Evolutionary conservation across 495 filamentous ascomycete genomes (phyloP).

Genomic region (Xylaria flabelliformis): DNA sequence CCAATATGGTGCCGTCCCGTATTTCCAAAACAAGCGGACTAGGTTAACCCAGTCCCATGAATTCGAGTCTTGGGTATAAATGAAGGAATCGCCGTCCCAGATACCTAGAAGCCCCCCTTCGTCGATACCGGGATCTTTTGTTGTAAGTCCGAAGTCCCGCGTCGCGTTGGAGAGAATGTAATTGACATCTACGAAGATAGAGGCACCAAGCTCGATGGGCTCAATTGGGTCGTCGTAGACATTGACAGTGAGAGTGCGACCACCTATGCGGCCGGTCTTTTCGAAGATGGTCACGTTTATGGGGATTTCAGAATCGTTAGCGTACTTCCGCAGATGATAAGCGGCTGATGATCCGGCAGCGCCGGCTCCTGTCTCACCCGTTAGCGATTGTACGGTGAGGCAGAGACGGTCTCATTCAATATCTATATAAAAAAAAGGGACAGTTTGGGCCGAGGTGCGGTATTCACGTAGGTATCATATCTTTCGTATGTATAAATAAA

Average conservation of each 20-base stretch:
- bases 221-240: conserved; percentile 70
- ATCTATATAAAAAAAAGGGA: not conserved
- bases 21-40: conserved; percentile 81
- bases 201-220: conserved; percentile 88
- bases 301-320: conserved; percentile 55
- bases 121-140: conserved; percentile 41
- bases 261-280: conserved; percentile 78
- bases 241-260: conserved; percentile 87
- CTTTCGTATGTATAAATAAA: not conserved
- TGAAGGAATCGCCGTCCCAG: conserved; percentile 83
- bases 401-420: not conserved
- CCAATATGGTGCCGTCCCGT: conserved; percentile 77
- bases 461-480: not conserved
- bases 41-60: conserved; percentile 77
- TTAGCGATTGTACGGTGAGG: conserved; percentile 15
- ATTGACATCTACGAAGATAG: conserved; percentile 91
- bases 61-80: conserved; percentile 64
- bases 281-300: conserved; percentile 91
- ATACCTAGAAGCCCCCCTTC: conserved; percentile 65
- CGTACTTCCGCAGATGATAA: conserved; percentile 77
- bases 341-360: conserved; percentile 87
- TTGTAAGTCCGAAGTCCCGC: conserved; percentile 70
- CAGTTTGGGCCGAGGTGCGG: too few relatives aligned
- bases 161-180: conserved; percentile 78
- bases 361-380: conserved; percentile 73